Base-by-base conservation (phyloP, 2,329 filamentous ascomycete species). In the Byssochlamys sp. region DNA sequence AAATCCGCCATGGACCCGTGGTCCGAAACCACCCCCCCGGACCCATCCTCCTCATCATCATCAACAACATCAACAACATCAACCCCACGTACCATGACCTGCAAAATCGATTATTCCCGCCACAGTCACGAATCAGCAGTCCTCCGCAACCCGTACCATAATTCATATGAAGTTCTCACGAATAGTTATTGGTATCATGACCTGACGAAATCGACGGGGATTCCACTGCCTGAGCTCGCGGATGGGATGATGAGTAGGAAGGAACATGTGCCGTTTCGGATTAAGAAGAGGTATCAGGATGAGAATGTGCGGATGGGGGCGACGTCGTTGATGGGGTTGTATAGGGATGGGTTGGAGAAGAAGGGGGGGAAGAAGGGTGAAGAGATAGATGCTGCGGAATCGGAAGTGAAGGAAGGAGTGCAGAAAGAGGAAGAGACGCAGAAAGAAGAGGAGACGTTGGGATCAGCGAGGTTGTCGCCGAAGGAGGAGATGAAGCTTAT, bases 81-180 rank as follows among this genome's bases (percentile, higher is more conserved):
- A 7, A 54, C 24, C 4, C 56, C 12, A n/a, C 26, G 12, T 6
- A 24, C 27, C 14, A 49, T 73, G 25, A 62, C 57, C 33, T 70
- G 70, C 61, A 61, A 57, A 1, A 67, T 74, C 31, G 56, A 66
- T 19, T 31, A 56, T 0, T 68, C 69, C 3, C 54, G 61, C 1
- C 66, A 71, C 50, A 67, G 72, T 56, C 71, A 73, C 57, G 59
- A 57, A 14, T 60, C 58, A 14, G 61, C 61, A 3, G 58, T 71
- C 25, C 58, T 58, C 33, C 66, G 69, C 27, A 74, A 72, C 54
- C 70, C 71, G 1, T 75, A 69, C 59, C 61, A 71, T 57, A 57
- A 56, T 6, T 50, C 60, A 10, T 74, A 70, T 54, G 55, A 62
- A 6, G 55, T 68, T 11, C 59, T 66, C 9, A 59, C 59, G 31